Evolutionary conservation across 202 grass and related monocot genomes (phyloP).

Genomic region (Musa balbisiana): DNA sequence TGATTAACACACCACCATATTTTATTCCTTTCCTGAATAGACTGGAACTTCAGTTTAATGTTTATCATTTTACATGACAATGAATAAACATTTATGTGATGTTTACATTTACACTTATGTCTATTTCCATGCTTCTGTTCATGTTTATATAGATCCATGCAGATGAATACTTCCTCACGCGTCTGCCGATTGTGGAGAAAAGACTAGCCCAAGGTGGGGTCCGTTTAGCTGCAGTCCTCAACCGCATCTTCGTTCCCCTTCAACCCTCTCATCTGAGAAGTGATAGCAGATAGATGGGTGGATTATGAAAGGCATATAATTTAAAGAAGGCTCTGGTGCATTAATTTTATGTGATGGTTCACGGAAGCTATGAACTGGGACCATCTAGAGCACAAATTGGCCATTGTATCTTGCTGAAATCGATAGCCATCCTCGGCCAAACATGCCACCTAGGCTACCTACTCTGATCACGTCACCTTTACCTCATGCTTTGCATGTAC

Average conservation of each 20-base stretch:
- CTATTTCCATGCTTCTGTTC: background rate
- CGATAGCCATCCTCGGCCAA: background rate
- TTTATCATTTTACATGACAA: background rate
- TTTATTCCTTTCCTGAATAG: too few relatives aligned
- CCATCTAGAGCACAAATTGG: background rate
- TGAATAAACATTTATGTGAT: background rate
- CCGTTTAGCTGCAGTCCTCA: conserved; percentile 6
- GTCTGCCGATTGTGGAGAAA: conserved; percentile 1
- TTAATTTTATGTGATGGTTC: background rate
- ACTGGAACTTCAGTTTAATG: too few relatives aligned
- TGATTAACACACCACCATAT: too few relatives aligned
- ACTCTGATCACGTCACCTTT: background rate
- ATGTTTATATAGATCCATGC: background rate
- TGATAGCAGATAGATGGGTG: background rate
- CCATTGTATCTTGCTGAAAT: background rate
- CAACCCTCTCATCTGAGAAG: background rate
- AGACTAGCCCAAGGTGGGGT: conserved; percentile 15
- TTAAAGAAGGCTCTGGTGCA: background rate
- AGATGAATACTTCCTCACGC: conserved; percentile 14
- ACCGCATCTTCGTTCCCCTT: background rate
- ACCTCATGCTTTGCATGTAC: background rate
- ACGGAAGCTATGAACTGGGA: background rate
- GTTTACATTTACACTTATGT: background rate
- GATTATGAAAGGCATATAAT: background rate
- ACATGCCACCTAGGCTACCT: background rate